phyloP scores from a whole-genome alignment of 106 monocot genomes.

The Triglochin maritima region DNA sequence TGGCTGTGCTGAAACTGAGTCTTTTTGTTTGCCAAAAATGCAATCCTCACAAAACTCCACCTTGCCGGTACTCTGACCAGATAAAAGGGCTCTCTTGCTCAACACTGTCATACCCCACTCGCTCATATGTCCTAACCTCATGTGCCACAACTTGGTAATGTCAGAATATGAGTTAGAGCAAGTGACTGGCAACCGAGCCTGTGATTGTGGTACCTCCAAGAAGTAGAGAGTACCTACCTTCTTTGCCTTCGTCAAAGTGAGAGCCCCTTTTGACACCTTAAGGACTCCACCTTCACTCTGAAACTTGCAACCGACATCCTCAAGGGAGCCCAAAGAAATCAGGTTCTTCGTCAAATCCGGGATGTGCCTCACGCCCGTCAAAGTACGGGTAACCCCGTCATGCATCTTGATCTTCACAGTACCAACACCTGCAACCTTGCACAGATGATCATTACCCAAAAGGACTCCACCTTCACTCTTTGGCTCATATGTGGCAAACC shows the following conservation, averaged over 20 bases:
- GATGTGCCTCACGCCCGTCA: background rate
- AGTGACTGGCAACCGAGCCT: background rate
- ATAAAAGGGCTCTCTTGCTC: background rate
- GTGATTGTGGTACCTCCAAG: background rate
- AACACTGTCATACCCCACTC: background rate
- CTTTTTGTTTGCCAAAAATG: constrained; percentile 7
- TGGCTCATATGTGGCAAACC: constrained; percentile 1
- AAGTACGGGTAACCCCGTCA: constrained; percentile 2
- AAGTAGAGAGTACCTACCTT: background rate
- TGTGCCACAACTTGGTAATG: background rate
- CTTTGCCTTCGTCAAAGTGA: constrained; percentile 2
- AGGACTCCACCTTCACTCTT: background rate
- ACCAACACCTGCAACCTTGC: background rate
- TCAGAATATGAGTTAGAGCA: background rate
- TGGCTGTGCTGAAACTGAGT: background rate
- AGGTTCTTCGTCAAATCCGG: constrained; percentile 1
- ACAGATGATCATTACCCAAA: constrained; percentile 4
- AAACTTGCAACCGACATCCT: background rate
- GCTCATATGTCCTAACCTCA: constrained; percentile 1
- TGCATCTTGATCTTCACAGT: constrained; percentile 6
- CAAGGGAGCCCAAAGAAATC: constrained; percentile 7
- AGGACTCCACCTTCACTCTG: constrained; percentile 3
- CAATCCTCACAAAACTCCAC: constrained; percentile 14
- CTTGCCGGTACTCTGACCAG: background rate
- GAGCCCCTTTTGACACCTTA: background rate